Evolutionary conservation across 345 rosid genomes (phyloP).

Genomic region (Eucalyptus tenuipes): DNA sequence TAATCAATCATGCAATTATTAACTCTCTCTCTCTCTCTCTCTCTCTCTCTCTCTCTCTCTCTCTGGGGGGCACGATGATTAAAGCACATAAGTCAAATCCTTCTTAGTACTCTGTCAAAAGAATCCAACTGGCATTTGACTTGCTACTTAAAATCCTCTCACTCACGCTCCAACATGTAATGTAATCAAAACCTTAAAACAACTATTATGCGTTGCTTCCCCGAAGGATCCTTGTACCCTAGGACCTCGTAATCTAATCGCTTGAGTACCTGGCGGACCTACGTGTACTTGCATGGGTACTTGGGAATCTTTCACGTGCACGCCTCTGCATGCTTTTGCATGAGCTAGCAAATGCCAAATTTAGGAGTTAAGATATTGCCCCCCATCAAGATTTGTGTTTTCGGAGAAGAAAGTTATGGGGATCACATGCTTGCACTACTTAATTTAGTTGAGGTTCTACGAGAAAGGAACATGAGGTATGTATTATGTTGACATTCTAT

Average conservation of each 20-base stretch:
- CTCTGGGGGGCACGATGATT: neutral
- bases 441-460: neutral
- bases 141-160: neutral
- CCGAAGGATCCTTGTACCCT: neutral
- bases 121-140: neutral
- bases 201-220: neutral
- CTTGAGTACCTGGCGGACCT: neutral
- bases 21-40: neutral
- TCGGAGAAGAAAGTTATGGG: neutral
- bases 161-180: neutral
- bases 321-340: neutral
- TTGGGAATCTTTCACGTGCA: neutral
- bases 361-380: neutral
- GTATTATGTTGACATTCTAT: neutral
- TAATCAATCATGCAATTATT: neutral
- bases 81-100: neutral
- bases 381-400: neutral
- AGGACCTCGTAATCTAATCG: neutral
- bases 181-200: neutral
- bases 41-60: neutral
- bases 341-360: neutral
- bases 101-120: neutral
- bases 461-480: neutral
- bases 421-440: neutral
- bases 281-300: neutral